Evolutionary conservation across 257 asterid species (phyloP).

Genomic region (Solanum piurae): DNA sequence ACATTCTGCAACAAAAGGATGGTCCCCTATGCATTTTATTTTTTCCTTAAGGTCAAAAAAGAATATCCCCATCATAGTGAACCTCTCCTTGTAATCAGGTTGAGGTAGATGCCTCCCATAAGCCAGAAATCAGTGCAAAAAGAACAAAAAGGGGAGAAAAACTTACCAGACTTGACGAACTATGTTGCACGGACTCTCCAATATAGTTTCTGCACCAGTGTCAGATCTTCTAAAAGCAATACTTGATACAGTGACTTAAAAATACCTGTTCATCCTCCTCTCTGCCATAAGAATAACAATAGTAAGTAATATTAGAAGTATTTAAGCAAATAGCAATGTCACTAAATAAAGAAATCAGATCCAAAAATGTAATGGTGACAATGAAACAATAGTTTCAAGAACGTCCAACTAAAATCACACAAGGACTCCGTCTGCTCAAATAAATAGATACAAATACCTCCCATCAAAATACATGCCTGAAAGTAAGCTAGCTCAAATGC

Average conservation of each 20-base stretch:
- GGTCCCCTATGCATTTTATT: not conserved
- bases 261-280: not conserved
- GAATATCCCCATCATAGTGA: not conserved
- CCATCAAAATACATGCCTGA: not conserved
- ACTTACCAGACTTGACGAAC: not conserved
- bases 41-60: not conserved
- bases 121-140: not conserved
- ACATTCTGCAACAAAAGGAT: not conserved
- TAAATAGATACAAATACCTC: not conserved
- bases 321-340: not conserved
- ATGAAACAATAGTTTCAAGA: not conserved
- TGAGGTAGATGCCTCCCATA: not conserved
- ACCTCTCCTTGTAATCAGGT: not conserved
- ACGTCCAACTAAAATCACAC: not conserved
- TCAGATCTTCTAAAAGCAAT: not conserved
- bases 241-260: not conserved
- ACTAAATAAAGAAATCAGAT: not conserved
- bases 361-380: not conserved
- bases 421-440: not conserved
- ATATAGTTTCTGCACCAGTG: not conserved
- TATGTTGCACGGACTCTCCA: not conserved
- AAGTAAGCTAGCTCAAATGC: not conserved
- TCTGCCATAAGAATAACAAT: not conserved
- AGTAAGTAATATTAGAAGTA: not conserved
- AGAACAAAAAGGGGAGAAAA: not conserved